Conservation (phyloP, 164 flowering plant genomes). For the Stephania cephalantha region DNA sequence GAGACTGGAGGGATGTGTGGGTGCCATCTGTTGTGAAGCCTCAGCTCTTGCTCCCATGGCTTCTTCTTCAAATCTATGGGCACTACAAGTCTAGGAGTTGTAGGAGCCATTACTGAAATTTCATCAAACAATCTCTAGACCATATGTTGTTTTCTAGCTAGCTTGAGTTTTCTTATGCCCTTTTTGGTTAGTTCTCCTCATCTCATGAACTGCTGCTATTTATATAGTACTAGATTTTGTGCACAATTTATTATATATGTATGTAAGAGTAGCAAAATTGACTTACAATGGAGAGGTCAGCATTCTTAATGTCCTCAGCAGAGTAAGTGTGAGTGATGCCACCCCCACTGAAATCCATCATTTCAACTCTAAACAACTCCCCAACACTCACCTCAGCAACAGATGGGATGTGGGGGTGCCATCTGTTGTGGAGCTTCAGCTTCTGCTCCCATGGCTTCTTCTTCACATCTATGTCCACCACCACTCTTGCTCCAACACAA, state of each 20-base stretch:
- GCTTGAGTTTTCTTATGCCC: too few relatives aligned
- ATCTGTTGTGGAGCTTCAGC: slow-evolving; percentile 80
- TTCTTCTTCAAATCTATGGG: background rate
- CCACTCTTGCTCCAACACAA: slow-evolving; percentile 59
- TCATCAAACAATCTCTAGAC: too few relatives aligned
- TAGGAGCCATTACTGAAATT: too few relatives aligned
- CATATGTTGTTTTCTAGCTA: background rate
- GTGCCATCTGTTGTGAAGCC: background rate
- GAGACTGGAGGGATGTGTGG: background rate
- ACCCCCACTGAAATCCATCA: slow-evolving; percentile 88
- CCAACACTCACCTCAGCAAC: slow-evolving; percentile 56
- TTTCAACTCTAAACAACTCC: slow-evolving; percentile 65
- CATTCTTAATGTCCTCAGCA: slow-evolving; percentile 51
- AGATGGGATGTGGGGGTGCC: slow-evolving; percentile 77
- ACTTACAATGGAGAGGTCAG: slow-evolving; percentile 76
- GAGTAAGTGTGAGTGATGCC: slow-evolving; percentile 45
- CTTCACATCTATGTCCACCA: slow-evolving; percentile 58
- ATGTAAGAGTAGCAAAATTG: background rate
- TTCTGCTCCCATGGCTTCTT: slow-evolving; percentile 78
- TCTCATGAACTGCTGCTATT: too few relatives aligned
- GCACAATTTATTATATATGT: too few relatives aligned
- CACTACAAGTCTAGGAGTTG: background rate
- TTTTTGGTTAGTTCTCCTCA: too few relatives aligned
- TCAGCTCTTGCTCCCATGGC: background rate
- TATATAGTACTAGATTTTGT: too few relatives aligned